Conservation (phyloP, 2,329 filamentous ascomycete genomes). For the Aspergillus ruber region DNA sequence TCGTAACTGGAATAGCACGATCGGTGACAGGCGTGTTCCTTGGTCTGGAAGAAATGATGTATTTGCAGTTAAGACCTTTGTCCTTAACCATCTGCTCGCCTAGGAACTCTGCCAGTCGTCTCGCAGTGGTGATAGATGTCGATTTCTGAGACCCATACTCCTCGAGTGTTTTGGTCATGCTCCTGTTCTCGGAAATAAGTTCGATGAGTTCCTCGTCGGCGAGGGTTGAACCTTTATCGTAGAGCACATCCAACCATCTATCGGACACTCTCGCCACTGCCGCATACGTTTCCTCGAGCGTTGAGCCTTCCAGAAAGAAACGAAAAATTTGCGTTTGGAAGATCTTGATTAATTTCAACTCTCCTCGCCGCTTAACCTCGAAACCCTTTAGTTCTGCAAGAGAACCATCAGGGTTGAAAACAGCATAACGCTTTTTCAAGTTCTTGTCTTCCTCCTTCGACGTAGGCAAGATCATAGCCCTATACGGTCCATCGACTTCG, state of each 20-base stretch:
- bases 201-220: slow-evolving; percentile 97
- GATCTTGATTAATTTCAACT: slow-evolving; percentile 98
- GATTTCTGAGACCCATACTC: slow-evolving; percentile 96
- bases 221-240: slow-evolving; percentile 79
- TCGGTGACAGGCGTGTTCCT: slow-evolving; percentile 90
- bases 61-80: slow-evolving; percentile 98
- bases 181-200: slow-evolving; percentile 99
- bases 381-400: slow-evolving; percentile 95
- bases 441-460: slow-evolving; percentile 99
- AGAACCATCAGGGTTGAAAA: slow-evolving; percentile 96
- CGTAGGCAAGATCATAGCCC: slow-evolving; percentile 92
- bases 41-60: slow-evolving; percentile 87
- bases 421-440: slow-evolving; percentile 96
- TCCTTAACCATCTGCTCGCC: slow-evolving; percentile 99
- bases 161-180: slow-evolving; percentile 92
- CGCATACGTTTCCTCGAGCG: slow-evolving; percentile 78
- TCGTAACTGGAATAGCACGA: slow-evolving; percentile 86
- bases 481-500: slow-evolving; percentile 96
- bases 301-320: slow-evolving; percentile 90
- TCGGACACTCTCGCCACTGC: slow-evolving; percentile 94
- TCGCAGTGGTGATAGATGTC: slow-evolving; percentile 97
- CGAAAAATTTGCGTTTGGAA: slow-evolving; percentile 99
- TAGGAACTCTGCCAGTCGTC: slow-evolving; percentile 87
- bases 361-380: slow-evolving; percentile 93
- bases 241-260: slow-evolving; percentile 89